phyloP scores from a whole-genome alignment of 2,329 filamentous ascomycete species.

The Verticillium klebahnii region DNA sequence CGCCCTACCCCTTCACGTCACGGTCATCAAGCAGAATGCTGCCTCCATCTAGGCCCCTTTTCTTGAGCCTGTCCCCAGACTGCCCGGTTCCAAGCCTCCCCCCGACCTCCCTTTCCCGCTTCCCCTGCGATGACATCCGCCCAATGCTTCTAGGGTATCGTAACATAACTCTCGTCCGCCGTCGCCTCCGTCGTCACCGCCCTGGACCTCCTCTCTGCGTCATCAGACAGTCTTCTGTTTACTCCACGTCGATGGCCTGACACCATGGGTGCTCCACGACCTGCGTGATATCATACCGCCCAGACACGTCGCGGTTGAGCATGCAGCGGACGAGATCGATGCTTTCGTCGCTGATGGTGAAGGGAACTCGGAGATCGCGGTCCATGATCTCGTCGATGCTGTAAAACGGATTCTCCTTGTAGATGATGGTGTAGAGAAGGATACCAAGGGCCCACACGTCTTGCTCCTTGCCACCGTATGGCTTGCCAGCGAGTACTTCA shows the following conservation, averaged over 20 bases:
- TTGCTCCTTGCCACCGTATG: conserved; percentile 93
- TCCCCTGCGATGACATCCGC: not conserved
- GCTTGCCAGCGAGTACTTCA: conserved; percentile 89
- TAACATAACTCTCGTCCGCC: not conserved
- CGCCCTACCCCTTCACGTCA: not conserved
- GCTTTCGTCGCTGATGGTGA: conserved; percentile 82
- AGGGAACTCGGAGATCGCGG: conserved; percentile 87
- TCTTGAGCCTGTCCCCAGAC: too few species aligned
- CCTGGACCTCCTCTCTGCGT: not conserved
- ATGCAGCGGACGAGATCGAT: conserved; percentile 88
- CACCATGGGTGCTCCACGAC: conserved; percentile 90
- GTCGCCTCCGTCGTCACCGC: not conserved
- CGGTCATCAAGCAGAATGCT: not conserved
- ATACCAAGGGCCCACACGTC: conserved; percentile 98
- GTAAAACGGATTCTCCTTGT: conserved; percentile 99
- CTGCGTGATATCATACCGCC: conserved; percentile 79
- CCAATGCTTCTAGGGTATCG: not conserved
- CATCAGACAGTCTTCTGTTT: not conserved
- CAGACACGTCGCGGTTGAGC: conserved; percentile 84
- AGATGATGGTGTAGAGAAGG: conserved; percentile 95
- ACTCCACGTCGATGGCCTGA: conserved; percentile 15
- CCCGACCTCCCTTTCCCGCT: not conserved
- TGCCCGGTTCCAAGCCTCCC: too few species aligned
- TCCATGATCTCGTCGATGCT: conserved; percentile 99
- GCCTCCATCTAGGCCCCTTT: not conserved